Base-by-base conservation (phyloP, 2,329 filamentous ascomycete genomes). In the Huntiella decipiens region DNA sequence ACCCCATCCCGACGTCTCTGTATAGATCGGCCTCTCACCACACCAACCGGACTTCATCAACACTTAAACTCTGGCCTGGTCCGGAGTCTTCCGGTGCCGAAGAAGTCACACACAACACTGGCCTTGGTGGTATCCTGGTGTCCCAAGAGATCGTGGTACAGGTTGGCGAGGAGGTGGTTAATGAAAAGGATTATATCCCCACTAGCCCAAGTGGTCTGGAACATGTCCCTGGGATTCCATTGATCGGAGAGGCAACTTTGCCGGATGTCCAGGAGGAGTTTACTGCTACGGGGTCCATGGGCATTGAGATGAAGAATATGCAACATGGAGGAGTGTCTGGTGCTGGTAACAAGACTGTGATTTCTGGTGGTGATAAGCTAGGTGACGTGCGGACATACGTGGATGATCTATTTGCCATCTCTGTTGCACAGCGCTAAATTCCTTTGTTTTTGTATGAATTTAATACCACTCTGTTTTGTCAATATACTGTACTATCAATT, bases 71-170 rank as follows among this genome's bases (percentile, higher is more conserved):
- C 8, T 61, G 56, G 56, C 52, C 51, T 5, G 51, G 52, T 16
- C 50, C 54, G 3, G 37, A 49, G 16, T 50, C 49, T 31, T 33
- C 16, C 15, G 43, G 45, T 16, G 11, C 12, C 35, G 45, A 16
- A 15, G 22, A 50, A 56, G 12, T 11, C 16, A 13, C 11, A 15
- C 48, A 50, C 8, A 43, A 49, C 12, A 39, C 52, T 3, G 53
- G 56, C 6, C 63, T 66, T 43, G 71, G 73, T 5, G 72, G 74
- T 16, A 79, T 78, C 55, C 69, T 77, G 62, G 68, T 78, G 5
- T 73, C 70, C 17, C 71, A 74, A 51, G 72, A 79, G 53, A 69
- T 78, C 46, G 69, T 67, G 5, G 67, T 78, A 19, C 47, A 49
- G 13, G 47, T n/a, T 6, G 43, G 43, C 3, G 66, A 74, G 35